Base-by-base conservation (phyloP, 1,284 basidiomycete species). In the Grifola frondosa region DNA sequence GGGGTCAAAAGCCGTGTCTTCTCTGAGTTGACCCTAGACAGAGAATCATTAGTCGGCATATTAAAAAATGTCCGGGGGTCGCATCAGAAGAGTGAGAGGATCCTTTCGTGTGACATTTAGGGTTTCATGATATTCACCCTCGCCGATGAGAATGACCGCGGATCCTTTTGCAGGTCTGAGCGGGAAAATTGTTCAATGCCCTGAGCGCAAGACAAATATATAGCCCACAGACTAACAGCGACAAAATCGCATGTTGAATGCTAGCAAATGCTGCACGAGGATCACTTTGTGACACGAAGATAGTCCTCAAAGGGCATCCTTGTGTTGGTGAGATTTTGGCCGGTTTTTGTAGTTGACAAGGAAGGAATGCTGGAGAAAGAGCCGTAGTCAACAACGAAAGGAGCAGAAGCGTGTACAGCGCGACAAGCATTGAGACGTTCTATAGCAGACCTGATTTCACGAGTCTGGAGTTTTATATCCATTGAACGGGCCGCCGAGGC, bases 61-160 rank as follows among this genome's bases (percentile, higher is more conserved):
- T 17, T 3, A 32, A 36, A 13, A 2, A 32, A 24, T 8, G 15
- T 22, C 7, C 7, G 15, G 19, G 30, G 30, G 13, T 20, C 53
- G 13, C 50, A 79, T 80, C 24, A 85, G 65, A 9, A 85, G 61
- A 0, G 74, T 80, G 16, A 83, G 54, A n/a, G 80, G 75, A 1
- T 63, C 77, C 38, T 61, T 62, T 24, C 79, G 66, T 1, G 79
- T 76, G 13, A 85, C 64, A 37, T 80, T 82, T 4, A 85, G 58
- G 0, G 68, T 73, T 58, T 84, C 83, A 32, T 74, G 72, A 50
- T 85, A 86, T 38, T 75, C 66, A n/a, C 83, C 84, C 39, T 67
- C 66, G 3, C 71, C 80, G 30, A 86, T 68, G n/a, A 85, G 70
- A 30, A 86, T 80, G 10, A 63, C 64, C 0, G 69, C 72, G 6